phyloP scores from a whole-genome alignment of 2,329 filamentous ascomycete genomes.

The Neocucurbitaria cava region DNA sequence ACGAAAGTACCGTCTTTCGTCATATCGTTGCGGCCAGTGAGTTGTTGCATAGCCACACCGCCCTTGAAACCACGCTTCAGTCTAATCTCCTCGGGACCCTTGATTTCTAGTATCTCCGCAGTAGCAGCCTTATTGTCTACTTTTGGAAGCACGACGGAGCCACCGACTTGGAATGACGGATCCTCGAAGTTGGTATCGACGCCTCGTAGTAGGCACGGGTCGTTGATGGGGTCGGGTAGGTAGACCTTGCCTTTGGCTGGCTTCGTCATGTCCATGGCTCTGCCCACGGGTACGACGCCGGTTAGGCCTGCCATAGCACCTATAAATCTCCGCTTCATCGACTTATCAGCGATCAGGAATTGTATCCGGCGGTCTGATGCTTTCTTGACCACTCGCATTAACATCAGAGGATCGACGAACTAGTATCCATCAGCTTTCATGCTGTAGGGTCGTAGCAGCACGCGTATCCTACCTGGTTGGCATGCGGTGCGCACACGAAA shows the following conservation, averaged over 20 bases:
- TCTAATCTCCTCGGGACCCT: constrained; percentile 79
- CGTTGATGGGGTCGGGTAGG: constrained; percentile 83
- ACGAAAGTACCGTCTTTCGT: constrained; percentile 70
- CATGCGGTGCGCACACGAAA: constrained; percentile 95
- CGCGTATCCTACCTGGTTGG: constrained; percentile 64
- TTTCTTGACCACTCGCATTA: constrained; percentile 87
- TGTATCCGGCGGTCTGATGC: constrained; percentile 89
- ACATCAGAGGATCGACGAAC: constrained; percentile 94
- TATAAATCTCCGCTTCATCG: constrained; percentile 87
- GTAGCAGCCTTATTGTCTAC: constrained; percentile 82
- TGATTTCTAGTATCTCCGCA: constrained; percentile 82
- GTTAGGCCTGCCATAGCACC: constrained; percentile 84
- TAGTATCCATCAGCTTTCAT: constrained; percentile 49
- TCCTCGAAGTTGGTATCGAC: constrained; percentile 83
- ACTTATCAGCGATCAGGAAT: constrained; percentile 94
- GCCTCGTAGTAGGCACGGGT: constrained; percentile 81
- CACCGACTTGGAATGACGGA: constrained; percentile 61
- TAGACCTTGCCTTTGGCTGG: constrained; percentile 81
- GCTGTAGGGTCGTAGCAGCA: neutral
- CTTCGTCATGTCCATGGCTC: constrained; percentile 88
- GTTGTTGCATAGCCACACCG: constrained; percentile 74
- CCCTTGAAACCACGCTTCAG: constrained; percentile 89
- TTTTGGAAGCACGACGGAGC: constrained; percentile 85
- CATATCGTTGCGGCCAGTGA: constrained; percentile 80
- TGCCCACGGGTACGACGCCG: constrained; percentile 89